phyloP scores from a whole-genome alignment of 371 early-diverging fungal genomes.

The Cokeromyces recurvatus region DNA sequence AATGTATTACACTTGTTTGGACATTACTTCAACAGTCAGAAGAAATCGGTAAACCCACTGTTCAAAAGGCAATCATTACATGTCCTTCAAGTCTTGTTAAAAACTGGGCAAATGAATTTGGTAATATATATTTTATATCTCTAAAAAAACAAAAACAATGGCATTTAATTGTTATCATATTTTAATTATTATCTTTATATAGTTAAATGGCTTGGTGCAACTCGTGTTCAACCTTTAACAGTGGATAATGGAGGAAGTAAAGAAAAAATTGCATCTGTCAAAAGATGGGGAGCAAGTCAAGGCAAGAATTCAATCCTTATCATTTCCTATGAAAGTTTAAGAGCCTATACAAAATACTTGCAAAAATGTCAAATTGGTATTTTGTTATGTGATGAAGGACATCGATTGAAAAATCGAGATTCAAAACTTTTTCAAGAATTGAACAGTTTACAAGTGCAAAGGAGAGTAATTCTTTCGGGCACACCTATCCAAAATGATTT shows the following conservation, averaged over 20 bases:
- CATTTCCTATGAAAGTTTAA: conserved; percentile 92
- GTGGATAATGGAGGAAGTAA: conserved; percentile 83
- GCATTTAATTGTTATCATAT: too few relatives aligned
- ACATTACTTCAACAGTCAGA: conserved; percentile 90
- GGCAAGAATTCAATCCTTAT: conserved; percentile 89
- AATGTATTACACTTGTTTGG: conserved; percentile 93
- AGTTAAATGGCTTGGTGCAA: conserved; percentile 90
- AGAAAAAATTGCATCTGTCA: conserved; percentile 77
- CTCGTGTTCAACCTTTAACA: conserved; percentile 75
- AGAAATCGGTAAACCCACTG: conserved; percentile 80
- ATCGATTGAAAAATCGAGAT: conserved; percentile 90
- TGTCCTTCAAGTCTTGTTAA: conserved; percentile 82
- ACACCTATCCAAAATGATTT: conserved; percentile 99
- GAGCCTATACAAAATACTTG: conserved; percentile 73
- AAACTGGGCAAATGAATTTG: conserved; percentile 87
- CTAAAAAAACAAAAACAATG: too few relatives aligned
- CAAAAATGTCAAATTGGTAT: conserved; percentile 82
- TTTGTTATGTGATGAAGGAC: conserved; percentile 97
- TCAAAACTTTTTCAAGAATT: conserved; percentile 78
- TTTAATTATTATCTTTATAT: conserved; percentile 3
- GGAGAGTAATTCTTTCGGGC: conserved; percentile 93
- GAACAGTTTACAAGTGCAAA: conserved; percentile 76
- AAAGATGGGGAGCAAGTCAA: conserved; percentile 76
- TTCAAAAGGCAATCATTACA: conserved; percentile 85
- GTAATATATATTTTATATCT: conserved; percentile 19